Evolutionary conservation across 805 yeast species (phyloP).

Genomic region (Candida suzukii): DNA sequence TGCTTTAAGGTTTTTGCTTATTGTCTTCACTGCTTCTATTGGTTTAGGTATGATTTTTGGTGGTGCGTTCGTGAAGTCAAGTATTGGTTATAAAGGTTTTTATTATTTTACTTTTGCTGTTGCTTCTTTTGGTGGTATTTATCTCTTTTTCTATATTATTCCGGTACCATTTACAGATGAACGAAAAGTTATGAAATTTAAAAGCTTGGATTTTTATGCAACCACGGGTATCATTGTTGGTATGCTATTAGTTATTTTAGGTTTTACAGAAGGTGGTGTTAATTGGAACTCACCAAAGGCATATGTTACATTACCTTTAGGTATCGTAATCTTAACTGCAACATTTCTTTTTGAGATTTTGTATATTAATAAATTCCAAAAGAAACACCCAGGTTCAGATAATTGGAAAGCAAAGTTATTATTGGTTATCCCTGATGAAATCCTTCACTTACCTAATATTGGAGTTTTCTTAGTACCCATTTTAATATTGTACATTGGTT

Average conservation of each 20-base stretch:
- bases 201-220: conserved; percentile 30
- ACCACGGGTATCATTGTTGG: conserved; percentile 27
- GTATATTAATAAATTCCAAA: conserved; percentile 10
- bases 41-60: conserved; percentile 36
- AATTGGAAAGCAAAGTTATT: conserved; percentile 13
- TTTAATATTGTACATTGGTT: conserved; percentile 4
- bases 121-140: conserved; percentile 10
- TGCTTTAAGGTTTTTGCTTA: conserved; percentile 6
- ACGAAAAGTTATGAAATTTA: conserved; percentile 11
- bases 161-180: conserved; percentile 22
- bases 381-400: background rate
- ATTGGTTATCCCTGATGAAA: conserved; percentile 15
- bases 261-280: conserved; percentile 38
- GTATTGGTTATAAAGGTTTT: conserved; percentile 32
- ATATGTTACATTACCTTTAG: conserved; percentile 32
- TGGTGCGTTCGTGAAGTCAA: conserved; percentile 33
- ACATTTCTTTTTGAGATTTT: conserved; percentile 25
- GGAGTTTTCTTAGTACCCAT: conserved; percentile 5
- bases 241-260: conserved; percentile 31
- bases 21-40: conserved; percentile 16
- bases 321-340: conserved; percentile 22
- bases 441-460: conserved; percentile 14
- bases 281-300: conserved; percentile 33
- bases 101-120: conserved; percentile 32
- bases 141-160: conserved; percentile 18